These are phyloP conservation scores for Cladosporium sp. DNA, from an alignment of 2,329 filamentous ascomycete species.

Conservation along the genomic window DNA sequence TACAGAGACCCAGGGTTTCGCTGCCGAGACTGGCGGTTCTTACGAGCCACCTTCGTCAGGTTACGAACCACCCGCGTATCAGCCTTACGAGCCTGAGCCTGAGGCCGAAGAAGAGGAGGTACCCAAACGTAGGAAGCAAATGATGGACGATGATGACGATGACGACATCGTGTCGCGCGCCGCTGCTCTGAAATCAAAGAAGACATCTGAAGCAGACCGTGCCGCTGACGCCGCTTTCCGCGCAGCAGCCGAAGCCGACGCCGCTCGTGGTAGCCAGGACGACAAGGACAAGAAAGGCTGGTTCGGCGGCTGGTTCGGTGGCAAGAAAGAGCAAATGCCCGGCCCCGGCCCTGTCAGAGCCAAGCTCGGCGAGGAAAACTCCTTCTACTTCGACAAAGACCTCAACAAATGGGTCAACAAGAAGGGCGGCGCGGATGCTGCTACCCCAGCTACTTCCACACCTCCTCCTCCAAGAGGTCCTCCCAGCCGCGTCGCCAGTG, in stretches of 20 bases:
- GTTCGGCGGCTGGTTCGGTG: conserved; percentile 75
- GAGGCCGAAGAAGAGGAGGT: conserved; percentile 45
- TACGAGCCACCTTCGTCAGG: conserved; percentile 56
- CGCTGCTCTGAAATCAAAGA: conserved; percentile 41
- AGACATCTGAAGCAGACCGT: conserved; percentile 50
- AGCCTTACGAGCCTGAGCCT: conserved; percentile 50
- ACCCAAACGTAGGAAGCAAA: conserved; percentile 64
- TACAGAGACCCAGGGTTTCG: background rate
- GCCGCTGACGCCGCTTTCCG: conserved; percentile 83
- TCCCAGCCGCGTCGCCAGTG: conserved; percentile 51
- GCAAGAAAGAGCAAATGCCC: conserved; percentile 59
- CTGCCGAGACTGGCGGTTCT: conserved; percentile 2
- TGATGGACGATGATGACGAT: conserved; percentile 76
- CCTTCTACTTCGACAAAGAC: conserved; percentile 92
- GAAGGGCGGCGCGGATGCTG: conserved; percentile 65
- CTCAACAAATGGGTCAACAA: conserved; percentile 98
- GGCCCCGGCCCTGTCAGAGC: conserved; percentile 71
- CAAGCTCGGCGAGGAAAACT: conserved; percentile 89
- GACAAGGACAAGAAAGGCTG: conserved; percentile 59
- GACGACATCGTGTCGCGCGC: conserved; percentile 44
- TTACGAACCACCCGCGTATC: conserved; percentile 46
- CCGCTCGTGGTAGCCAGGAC: conserved; percentile 50
- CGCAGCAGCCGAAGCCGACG: conserved; percentile 71
- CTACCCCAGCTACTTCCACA: conserved; percentile 54
- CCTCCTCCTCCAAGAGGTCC: conserved; percentile 71